phyloP scores from a whole-genome alignment of 2,329 filamentous ascomycete species.

The Botrytis tulipae region DNA sequence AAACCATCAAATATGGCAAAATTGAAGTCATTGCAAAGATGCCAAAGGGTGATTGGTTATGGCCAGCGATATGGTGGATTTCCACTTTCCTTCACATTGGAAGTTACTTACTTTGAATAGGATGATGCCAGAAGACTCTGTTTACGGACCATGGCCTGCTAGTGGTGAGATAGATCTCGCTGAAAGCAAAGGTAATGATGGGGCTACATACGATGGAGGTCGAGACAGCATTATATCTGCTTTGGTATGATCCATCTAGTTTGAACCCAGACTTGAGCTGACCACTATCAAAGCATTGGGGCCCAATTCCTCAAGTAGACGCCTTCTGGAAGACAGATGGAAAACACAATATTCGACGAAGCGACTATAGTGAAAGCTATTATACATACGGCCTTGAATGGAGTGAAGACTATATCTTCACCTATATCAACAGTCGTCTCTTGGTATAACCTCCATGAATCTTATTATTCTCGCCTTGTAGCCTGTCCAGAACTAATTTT shows the following conservation, averaged over 20 bases:
- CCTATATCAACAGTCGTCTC: conserved; percentile 48
- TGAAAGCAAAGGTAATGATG: conserved; percentile 49
- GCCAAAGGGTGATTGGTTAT: conserved; percentile 54
- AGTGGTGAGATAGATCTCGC: conserved; percentile 55
- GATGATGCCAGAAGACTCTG: conserved; percentile 51
- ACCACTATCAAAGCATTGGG: conserved; percentile 44
- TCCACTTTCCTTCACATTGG: background rate
- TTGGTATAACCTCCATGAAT: conserved; percentile 30
- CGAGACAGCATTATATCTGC: conserved; percentile 46
- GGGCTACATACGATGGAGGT: conserved; percentile 42
- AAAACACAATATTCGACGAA: conserved; percentile 36
- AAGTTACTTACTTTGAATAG: conserved; percentile 24
- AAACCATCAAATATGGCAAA: conserved; percentile 49
- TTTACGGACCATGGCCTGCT: conserved; percentile 51
- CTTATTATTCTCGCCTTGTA: background rate
- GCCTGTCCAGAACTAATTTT: conserved; percentile 25
- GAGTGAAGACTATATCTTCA: conserved; percentile 52
- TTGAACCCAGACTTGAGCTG: background rate
- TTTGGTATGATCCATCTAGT: conserved; percentile 42
- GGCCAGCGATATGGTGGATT: conserved; percentile 45
- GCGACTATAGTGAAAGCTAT: conserved; percentile 45
- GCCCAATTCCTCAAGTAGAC: conserved; percentile 36
- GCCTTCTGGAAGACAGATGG: conserved; percentile 30
- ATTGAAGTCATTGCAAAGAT: conserved; percentile 55
- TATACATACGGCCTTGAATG: conserved; percentile 55